Base-by-base conservation (phyloP, 2,329 filamentous ascomycete genomes). In the Elsinoe necatrix region DNA sequence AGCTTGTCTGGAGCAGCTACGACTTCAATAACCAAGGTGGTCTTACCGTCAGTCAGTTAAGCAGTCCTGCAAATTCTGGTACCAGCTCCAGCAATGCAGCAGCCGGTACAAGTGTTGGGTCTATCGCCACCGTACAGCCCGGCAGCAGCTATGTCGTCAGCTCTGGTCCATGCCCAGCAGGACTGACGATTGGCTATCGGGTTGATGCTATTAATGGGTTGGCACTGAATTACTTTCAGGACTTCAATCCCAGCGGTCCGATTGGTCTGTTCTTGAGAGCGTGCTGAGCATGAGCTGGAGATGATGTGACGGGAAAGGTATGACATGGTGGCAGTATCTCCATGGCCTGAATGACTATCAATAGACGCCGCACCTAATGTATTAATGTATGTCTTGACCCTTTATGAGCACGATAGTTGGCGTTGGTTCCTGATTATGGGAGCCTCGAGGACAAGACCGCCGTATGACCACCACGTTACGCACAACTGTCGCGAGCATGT, bases 1-100 rank as follows among this genome's bases (percentile, higher is more conserved):
- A 70, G 60, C 66, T 74, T 5, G 59, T 60, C 35, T 70, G 67
- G 2, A 71, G 70, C 41, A 61, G 47, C 21, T 76, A 62, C 64
- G 64, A 55, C n/a, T 65, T 71, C 55, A 62, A 65, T 2, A 70
- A 72, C 14, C 63, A 63, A 1, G 76, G 76, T 8, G 69, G 67
- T n/a, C 63, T 73, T 43, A 57, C 21, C 7, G 63, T 70, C 20
- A 64, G 63, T 25, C 61, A 63, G 34, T 62, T 72, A 11, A 48
- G 43, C 16, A 50, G 8, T 31, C 23, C 59, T 14, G 64, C 63
- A 6, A 52, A 51, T 29, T 21, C 62, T 54, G 18, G 43, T 42
- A 66, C 64, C 2, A 66, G 61, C 37, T 67, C 61, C 55, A 54
- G 59, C 56, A 65, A 58, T 47, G 20, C 25, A 37, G 54, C 58